Percentiles rank a stretch among this genome's conserved stretches.
Evolutionary conservation across 1,284 basidiomycete genomes (phyloP).

Genomic region (Ganoderma boninense): DNA sequence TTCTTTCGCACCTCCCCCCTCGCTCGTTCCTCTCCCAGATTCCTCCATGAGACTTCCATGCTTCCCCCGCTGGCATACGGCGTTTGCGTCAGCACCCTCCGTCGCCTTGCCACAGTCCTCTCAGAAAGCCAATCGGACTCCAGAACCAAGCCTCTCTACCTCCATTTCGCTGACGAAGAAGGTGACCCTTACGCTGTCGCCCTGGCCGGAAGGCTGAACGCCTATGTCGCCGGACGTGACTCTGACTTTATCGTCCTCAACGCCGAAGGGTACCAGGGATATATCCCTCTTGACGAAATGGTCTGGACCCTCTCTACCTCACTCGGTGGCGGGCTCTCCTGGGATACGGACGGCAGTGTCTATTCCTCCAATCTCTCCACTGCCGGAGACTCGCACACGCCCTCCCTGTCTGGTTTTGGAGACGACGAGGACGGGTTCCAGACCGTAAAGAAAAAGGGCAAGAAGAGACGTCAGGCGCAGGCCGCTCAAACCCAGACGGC

Average conservation of each 20-base stretch:
- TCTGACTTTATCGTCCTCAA: conserved; percentile 87
- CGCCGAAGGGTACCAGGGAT: conserved; percentile 77
- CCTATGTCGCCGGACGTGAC: conserved; percentile 82
- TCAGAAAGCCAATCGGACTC: neutral
- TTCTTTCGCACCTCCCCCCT: conserved; percentile 85
- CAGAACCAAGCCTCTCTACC: conserved; percentile 49
- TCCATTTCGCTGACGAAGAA: conserved; percentile 86
- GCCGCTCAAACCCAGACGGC: conserved; percentile 36
- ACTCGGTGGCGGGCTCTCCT: conserved; percentile 1
- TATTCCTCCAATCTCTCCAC: conserved; percentile 28
- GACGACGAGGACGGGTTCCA: conserved; percentile 66
- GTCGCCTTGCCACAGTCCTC: conserved; percentile 43
- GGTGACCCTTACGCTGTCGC: conserved; percentile 89
- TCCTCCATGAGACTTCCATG: conserved; percentile 76
- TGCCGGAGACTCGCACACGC: conserved; percentile 38
- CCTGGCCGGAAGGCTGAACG: conserved; percentile 77
- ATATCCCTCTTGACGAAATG: conserved; percentile 84
- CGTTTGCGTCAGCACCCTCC: conserved; percentile 69
- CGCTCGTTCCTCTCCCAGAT: conserved; percentile 76
- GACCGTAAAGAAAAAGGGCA: conserved; percentile 52
- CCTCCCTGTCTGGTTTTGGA: conserved; percentile 20
- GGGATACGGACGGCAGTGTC: conserved; percentile 29
- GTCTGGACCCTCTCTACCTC: conserved; percentile 61
- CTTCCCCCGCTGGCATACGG: conserved; percentile 77
- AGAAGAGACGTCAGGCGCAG: conserved; percentile 47